Percentiles rank a stretch among this genome's conserved stretches.
Evolutionary conservation across 495 filamentous ascomycete species (phyloP).

Genomic region (Neurospora tetraspora): DNA sequence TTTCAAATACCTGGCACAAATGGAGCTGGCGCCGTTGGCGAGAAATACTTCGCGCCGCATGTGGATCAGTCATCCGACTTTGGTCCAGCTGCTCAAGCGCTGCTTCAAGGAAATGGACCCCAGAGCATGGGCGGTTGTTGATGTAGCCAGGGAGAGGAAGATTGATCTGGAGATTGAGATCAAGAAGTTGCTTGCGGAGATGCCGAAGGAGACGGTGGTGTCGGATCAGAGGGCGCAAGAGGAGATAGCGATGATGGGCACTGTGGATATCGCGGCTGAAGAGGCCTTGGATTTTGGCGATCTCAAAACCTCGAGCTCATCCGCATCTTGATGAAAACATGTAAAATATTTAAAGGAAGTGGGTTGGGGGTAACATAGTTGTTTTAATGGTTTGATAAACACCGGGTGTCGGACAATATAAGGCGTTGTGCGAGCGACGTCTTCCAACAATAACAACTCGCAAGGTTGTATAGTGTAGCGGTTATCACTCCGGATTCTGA

Average conservation of each 20-base stretch:
- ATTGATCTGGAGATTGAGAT: slow-evolving; percentile 15
- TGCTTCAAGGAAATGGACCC: slow-evolving; percentile 31
- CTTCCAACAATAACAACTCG: neutral
- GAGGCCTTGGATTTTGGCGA: neutral
- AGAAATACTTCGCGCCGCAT: neutral
- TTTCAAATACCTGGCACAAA: slow-evolving; percentile 47
- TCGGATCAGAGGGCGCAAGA: neutral
- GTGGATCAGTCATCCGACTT: slow-evolving; percentile 30
- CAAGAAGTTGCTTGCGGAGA: neutral
- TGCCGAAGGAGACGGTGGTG: neutral
- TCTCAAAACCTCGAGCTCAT: neutral
- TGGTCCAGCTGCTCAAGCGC: slow-evolving; percentile 30
- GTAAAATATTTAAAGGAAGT: neutral
- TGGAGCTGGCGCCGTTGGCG: slow-evolving; percentile 24
- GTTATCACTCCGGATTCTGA: neutral
- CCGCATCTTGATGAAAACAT: neutral
- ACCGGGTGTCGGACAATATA: neutral
- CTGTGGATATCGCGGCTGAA: neutral
- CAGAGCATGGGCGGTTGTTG: slow-evolving; percentile 33
- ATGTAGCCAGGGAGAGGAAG: slow-evolving; percentile 25
- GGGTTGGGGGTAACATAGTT: neutral
- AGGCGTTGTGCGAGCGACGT: neutral
- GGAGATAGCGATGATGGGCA: neutral
- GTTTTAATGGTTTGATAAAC: neutral
- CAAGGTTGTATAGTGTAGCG: neutral